Evolutionary conservation across 495 filamentous ascomycete species (phyloP).

Genomic region (Terfezia claveryi): DNA sequence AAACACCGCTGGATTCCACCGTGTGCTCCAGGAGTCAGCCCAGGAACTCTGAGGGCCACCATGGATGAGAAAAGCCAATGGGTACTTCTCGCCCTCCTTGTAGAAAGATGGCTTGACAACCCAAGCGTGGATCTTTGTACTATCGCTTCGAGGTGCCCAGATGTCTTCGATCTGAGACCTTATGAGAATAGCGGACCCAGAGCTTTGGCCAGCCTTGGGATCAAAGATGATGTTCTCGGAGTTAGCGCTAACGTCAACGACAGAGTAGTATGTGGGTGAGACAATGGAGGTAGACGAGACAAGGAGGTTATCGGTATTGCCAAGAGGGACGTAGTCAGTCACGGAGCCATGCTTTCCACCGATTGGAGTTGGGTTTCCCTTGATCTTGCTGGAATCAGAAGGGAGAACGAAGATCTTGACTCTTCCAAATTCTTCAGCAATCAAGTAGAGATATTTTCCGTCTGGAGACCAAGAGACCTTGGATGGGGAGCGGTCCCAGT

Average conservation of each 20-base stretch:
- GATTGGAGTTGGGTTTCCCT: constrained; percentile 32
- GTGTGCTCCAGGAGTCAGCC: constrained; percentile 62
- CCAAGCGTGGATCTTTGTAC: constrained; percentile 50
- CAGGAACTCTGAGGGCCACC: constrained; percentile 77
- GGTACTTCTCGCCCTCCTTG: constrained; percentile 50
- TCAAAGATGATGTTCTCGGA: constrained; percentile 47
- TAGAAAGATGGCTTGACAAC: constrained; percentile 67
- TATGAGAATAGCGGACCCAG: constrained; percentile 45
- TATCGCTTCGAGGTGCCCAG: constrained; percentile 42
- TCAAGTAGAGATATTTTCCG: constrained; percentile 39
- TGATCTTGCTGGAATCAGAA: constrained; percentile 26
- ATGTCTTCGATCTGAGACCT: constrained; percentile 42
- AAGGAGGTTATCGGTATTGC: constrained; percentile 32
- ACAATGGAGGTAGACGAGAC: constrained; percentile 42
- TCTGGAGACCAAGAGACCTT: constrained; percentile 42
- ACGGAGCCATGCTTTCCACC: constrained; percentile 37
- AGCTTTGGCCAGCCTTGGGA: constrained; percentile 31
- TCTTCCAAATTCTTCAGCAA: constrained; percentile 43
- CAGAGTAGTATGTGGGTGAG: constrained; percentile 11
- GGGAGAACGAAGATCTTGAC: constrained; percentile 43
- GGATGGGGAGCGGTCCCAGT: constrained; percentile 51
- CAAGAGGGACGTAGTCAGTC: constrained; percentile 31
- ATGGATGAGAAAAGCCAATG: constrained; percentile 64
- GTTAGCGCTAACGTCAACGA: constrained; percentile 28
- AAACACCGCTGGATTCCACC: constrained; percentile 83